Evolutionary conservation across 2,329 filamentous ascomycete genomes (phyloP), one percentile per base, ranked within the genome.

Genomic region (Penicillium sclerotigenum): DNA sequence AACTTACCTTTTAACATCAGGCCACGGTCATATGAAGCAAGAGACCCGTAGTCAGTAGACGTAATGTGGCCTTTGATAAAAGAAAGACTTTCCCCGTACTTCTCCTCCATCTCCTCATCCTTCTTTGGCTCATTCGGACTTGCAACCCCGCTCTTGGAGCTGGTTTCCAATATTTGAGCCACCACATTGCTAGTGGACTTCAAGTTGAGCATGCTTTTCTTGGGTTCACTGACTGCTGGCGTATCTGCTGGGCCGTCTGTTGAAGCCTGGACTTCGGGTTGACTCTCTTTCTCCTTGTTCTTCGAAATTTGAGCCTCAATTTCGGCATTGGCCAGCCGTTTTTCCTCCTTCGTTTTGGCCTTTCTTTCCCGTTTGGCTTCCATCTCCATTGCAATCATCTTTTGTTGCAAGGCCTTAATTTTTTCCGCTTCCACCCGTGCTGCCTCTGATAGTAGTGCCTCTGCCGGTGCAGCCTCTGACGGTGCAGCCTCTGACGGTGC

Each of bases 1-100:
- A 16, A 57, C 66, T 61, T 37, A 70, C 67, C 55, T 51, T 49
- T 55, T n/a, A 70, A 28, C 11, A 47, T 18, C 18, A 59, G 29
- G 3, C 49, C 22, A 10, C 54, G 31, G 13, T 56, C 38, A 14
- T 37, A 46, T 33, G 57, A 43, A 9, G 53, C 37, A 7, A 71
- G 18, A 42, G 45, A 41, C 9, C 64, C 68, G 20, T 38, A 13
- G 8, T 65, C 34, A 26, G 59, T 62, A 38, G 28, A 42, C 4
- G 3, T 16, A 22, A 24, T 6, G 20, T 24, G 9, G 1, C 3
- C 1, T 4, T 13, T 2, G 5, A 46, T 16, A 10, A 24, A n/a
- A 24, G 3, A 1, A 22, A 22, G 14, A 1, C 10, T 1, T 13
- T n/a, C 29, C 5, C 14, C 5, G 16, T 8, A 5, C 36, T 20